Evolutionary conservation across 2,329 filamentous ascomycete genomes (phyloP).

Genomic region (Colletotrichum camelliae): DNA sequence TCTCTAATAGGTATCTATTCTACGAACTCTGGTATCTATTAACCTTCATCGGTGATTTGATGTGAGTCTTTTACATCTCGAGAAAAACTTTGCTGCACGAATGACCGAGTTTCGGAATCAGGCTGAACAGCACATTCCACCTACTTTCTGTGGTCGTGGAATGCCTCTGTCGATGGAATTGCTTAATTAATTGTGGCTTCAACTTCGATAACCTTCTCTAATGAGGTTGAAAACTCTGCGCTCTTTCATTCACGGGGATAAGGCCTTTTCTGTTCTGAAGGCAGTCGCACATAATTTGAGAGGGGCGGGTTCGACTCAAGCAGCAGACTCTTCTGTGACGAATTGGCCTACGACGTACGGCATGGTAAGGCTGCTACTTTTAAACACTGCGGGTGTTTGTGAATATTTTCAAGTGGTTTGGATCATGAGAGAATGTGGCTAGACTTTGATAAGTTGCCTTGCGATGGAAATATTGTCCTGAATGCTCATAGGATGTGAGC

Average conservation of each 20-base stretch:
- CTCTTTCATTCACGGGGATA: neutral
- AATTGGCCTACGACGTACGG: neutral
- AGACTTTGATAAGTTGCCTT: too few species aligned
- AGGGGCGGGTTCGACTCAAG: accelerated
- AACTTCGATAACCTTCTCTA: neutral
- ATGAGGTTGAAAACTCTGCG: accelerated
- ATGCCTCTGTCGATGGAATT: too few species aligned
- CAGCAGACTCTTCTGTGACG: accelerated
- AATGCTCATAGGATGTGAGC: neutral
- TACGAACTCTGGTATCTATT: neutral
- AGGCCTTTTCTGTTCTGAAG: neutral
- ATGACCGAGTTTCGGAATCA: neutral
- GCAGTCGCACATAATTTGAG: neutral
- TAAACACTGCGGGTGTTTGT: too few species aligned
- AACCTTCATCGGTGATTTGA: neutral
- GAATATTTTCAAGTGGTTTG: too few species aligned
- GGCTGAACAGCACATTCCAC: neutral
- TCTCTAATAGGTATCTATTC: too few species aligned
- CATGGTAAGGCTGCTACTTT: too few species aligned
- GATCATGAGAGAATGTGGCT: too few species aligned
- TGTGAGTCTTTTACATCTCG: neutral
- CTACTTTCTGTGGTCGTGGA: accelerated
- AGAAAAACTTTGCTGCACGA: neutral
- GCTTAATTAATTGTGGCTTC: neutral
- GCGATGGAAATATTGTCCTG: too few species aligned